Percentiles rank a stretch among this genome's conserved stretches.
phyloP scores from a whole-genome alignment of 257 asterid genomes.

The Jasminum sambac region DNA sequence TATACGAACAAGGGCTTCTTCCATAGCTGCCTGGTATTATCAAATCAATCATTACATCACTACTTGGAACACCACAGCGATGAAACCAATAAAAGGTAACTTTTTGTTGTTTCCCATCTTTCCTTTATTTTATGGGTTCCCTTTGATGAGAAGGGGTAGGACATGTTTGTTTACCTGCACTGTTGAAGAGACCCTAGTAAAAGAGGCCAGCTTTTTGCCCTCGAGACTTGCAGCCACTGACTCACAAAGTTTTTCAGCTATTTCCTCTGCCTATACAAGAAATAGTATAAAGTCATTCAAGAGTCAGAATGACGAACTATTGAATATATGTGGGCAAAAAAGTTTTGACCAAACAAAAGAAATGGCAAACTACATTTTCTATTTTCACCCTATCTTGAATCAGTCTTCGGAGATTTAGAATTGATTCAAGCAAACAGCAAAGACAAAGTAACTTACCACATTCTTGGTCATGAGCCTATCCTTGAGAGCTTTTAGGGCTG shows the following conservation, averaged over 20 bases:
- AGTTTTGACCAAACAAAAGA: neutral
- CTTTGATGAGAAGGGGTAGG: neutral
- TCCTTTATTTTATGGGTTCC: neutral
- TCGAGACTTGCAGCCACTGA: slow-evolving; percentile 96
- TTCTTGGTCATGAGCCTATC: slow-evolving; percentile 99
- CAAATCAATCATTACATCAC: slow-evolving; percentile 23
- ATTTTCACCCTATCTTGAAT: neutral
- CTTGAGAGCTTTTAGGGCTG: slow-evolving; percentile 94
- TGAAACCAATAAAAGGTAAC: neutral
- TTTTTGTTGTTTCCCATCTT: neutral
- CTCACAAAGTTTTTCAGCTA: slow-evolving; percentile 96
- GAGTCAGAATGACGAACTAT: neutral
- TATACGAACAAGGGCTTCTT: slow-evolving; percentile 97
- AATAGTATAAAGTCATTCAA: neutral
- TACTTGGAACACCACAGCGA: neutral
- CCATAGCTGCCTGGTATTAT: slow-evolving; percentile 83
- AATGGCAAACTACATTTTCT: neutral
- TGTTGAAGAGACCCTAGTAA: slow-evolving; percentile 88
- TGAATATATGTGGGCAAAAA: neutral
- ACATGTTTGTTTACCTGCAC: slow-evolving; percentile 60
- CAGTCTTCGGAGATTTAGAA: neutral
- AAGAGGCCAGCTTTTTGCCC: slow-evolving; percentile 88
- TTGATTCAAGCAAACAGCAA: neutral
- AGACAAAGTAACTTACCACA: slow-evolving; percentile 63
- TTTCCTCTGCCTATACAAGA: slow-evolving; percentile 86